These are phyloP conservation scores for Boletales sp. DNA, from an alignment of 768 basidiomycete genomes.

Conservation along the genomic window DNA sequence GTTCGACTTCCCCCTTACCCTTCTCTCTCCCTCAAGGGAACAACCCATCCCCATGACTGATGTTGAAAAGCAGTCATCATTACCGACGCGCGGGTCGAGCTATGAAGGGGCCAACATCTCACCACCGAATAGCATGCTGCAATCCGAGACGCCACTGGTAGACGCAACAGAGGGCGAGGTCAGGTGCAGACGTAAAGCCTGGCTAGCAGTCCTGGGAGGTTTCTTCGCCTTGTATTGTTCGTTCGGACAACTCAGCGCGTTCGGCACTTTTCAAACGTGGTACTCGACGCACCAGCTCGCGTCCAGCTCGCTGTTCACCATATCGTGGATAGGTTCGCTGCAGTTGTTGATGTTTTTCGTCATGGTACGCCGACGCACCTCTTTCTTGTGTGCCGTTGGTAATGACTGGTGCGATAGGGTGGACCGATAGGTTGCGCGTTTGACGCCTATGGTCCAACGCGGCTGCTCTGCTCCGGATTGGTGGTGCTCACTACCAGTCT, in stretches of 20 bases:
- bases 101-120: slow-evolving; percentile 19
- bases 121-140: slow-evolving; percentile 22
- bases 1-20: slow-evolving; percentile 9
- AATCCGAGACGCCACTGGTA: slow-evolving; percentile 17
- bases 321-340: slow-evolving; percentile 70
- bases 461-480: slow-evolving; percentile 51
- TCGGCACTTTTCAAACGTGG: slow-evolving; percentile 70
- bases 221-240: slow-evolving; percentile 66
- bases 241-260: slow-evolving; percentile 70
- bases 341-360: slow-evolving; percentile 71
- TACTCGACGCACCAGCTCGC: slow-evolving; percentile 59
- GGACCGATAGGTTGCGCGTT: slow-evolving; percentile 58
- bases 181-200: slow-evolving; percentile 24
- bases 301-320: slow-evolving; percentile 47
- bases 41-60: slow-evolving; percentile 24
- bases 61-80: slow-evolving; percentile 26
- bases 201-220: slow-evolving; percentile 59
- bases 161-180: slow-evolving; percentile 1
- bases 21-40: slow-evolving; percentile 6
- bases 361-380: slow-evolving; percentile 42
- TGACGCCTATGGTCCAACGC: slow-evolving; percentile 56
- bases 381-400: too few relatives aligned
- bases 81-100: slow-evolving; percentile 17
- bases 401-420: slow-evolving; percentile 38
- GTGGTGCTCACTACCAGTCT: slow-evolving; percentile 47